These are phyloP conservation scores for Ceratocystis colombiana DNA, from an alignment of 2,329 filamentous ascomycete species.

Conservation along the genomic window DNA sequence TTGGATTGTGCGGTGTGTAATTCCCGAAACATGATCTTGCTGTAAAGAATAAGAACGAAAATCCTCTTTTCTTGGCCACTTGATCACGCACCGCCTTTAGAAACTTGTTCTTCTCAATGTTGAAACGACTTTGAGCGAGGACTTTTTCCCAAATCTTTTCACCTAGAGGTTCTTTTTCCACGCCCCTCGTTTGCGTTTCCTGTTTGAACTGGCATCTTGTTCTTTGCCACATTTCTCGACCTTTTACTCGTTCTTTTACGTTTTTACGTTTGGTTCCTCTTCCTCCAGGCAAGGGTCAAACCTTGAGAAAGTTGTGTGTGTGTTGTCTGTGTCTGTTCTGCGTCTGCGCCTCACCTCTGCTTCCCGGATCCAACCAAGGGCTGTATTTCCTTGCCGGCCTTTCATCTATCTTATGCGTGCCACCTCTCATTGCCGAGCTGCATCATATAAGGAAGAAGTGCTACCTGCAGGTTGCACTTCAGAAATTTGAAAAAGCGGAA, in stretches of 20 bases:
- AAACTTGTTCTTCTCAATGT: constrained; percentile 13
- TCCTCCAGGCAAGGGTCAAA: constrained; percentile 17
- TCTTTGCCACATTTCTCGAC: constrained; percentile 8
- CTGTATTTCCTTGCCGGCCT: constrained; percentile 2
- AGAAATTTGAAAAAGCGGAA: background rate
- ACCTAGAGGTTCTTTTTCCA: background rate
- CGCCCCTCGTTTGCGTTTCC: constrained; percentile 9
- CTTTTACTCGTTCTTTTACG: constrained; percentile 12
- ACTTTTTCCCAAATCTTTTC: background rate
- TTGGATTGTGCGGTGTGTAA: background rate
- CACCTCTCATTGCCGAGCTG: constrained; percentile 11
- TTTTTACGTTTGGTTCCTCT: background rate
- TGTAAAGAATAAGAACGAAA: background rate
- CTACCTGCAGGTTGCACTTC: background rate
- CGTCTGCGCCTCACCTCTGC: constrained; percentile 5
- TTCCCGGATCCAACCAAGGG: constrained; percentile 9
- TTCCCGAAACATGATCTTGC: constrained; percentile 10
- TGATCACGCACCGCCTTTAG: constrained; percentile 13
- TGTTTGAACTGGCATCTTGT: background rate
- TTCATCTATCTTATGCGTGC: constrained; percentile 13
- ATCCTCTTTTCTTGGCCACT: constrained; percentile 14
- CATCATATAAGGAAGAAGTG: constrained; percentile 10
- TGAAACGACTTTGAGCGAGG: background rate
- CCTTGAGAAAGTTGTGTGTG: background rate
- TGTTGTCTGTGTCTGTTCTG: background rate